These are phyloP conservation scores for Exophiala phaeomuriformis DNA, from an alignment of 2,329 filamentous ascomycete genomes.

Conservation along the genomic window DNA sequence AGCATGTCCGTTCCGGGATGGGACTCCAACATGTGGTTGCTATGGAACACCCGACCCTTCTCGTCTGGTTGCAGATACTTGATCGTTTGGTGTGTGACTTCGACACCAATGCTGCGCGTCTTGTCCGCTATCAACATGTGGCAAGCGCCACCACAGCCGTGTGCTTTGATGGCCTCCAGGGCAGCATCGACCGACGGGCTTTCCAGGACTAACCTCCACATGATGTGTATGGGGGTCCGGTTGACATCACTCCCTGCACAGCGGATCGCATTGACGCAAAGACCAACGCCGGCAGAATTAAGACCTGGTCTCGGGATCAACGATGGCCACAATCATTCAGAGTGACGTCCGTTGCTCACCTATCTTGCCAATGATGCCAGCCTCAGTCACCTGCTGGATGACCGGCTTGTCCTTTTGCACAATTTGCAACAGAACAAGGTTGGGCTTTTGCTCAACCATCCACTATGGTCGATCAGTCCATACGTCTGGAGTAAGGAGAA, in stretches of 20 bases:
- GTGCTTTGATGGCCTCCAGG: constrained; percentile 40
- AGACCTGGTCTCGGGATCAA: constrained; percentile 34
- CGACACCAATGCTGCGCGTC: constrained; percentile 40
- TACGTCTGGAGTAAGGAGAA: too few relatives aligned
- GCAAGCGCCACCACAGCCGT: constrained; percentile 46
- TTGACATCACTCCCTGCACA: constrained; percentile 41
- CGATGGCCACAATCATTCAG: not conserved
- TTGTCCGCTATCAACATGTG: constrained; percentile 49
- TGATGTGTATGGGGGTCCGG: constrained; percentile 48
- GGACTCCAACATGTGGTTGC: constrained; percentile 38
- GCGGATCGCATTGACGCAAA: constrained; percentile 49
- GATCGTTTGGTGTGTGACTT: constrained; percentile 35
- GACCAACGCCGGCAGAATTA: constrained; percentile 47
- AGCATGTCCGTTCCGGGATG: constrained; percentile 4
- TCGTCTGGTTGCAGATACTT: constrained; percentile 30
- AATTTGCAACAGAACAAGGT: constrained; percentile 45
- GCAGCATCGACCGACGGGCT: constrained; percentile 39
- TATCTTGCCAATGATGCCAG: constrained; percentile 10
- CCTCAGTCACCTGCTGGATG: constrained; percentile 49
- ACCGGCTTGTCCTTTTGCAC: constrained; percentile 39
- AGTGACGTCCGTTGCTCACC: not conserved
- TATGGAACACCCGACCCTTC: constrained; percentile 35
- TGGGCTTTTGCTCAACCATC: constrained; percentile 42
- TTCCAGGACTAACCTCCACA: constrained; percentile 46
- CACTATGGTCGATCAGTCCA: constrained; percentile 28